Evolutionary conservation across 148 eudicot species (phyloP), one percentile per base, ranked within the genome.

Genomic region (Diospyros lotus): DNA sequence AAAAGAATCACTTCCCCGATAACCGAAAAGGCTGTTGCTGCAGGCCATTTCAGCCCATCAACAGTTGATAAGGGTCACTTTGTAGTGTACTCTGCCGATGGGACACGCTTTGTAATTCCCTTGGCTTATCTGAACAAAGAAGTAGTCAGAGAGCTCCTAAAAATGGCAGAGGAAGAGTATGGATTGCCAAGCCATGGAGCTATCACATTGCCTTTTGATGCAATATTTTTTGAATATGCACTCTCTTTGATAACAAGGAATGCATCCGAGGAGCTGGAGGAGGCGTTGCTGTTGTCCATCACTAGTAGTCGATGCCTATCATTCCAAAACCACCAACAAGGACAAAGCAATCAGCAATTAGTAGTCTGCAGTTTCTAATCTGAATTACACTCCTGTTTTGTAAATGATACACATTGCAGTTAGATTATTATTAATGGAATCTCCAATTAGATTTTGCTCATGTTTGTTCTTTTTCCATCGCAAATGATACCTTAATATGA

Each of bases 101-200:
- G 54, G 39, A 78, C 15, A 38, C 77, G 84, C 3, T 86, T 75
- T 68, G 76, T 66, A 50, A 44, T 83, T 74, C 88, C 86, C 1
- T 17, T 84, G 51, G 74, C 14, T 6, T 84, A 79, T 74, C 81
- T 88, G 4, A 56, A 74, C 46, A 80, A 39, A 38, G 77, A 67
- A 4, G 58, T 84, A 4, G 59, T 86, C 38, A 79, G 75, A 71
- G 82, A 84, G 75, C 79, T 84, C 12, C 61, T 84, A 15, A 75
- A 68, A 58, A 80, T 82, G 79, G 84, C 85, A 18, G 89, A 82
- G 75, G 91, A 88, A 66, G 87, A 84, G 79, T 84, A 78, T 74
- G 89, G 91, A 38, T 55, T 80, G 59, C 73, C 75, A 13, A 80
- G 71, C 48, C 55, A 83, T 52, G 86, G 86, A 3, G 83, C 87